Percentiles rank a stretch among this genome's conserved stretches.
Evolutionary conservation across 331 rosid genomes (phyloP).

Genomic region (Malus hybrid): DNA sequence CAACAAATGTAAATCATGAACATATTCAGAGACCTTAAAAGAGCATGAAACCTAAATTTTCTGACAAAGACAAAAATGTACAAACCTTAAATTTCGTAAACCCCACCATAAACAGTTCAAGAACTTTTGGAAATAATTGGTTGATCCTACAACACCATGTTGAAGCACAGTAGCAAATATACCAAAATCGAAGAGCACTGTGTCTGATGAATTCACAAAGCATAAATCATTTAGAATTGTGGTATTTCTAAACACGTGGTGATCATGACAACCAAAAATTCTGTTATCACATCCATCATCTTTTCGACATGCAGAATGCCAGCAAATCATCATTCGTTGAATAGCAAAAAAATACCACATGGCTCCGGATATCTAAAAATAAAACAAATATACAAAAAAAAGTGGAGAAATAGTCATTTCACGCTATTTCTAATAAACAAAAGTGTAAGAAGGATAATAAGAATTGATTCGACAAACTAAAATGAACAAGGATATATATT

Average conservation of each 20-base stretch:
- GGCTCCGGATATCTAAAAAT: constrained; percentile 20
- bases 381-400: no score
- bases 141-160: not conserved
- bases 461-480: no score
- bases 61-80: no score
- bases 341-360: constrained; percentile 31
- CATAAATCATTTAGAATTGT: constrained; percentile 2
- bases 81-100: not conserved
- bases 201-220: not conserved
- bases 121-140: not conserved
- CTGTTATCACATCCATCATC: not conserved
- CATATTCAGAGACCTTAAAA: no score
- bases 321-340: constrained; percentile 12
- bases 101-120: constrained; percentile 11
- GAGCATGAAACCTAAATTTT: no score
- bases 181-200: constrained; percentile 4
- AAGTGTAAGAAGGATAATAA: no score
- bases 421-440: no score
- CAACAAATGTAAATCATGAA: no score
- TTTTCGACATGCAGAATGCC: constrained; percentile 11
- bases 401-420: no score
- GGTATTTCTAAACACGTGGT: not conserved
- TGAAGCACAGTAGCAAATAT: not conserved
- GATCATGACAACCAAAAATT: not conserved
- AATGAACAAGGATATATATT: no score